These are phyloP conservation scores for Pichia sp. DNA, from an alignment of 1,139 yeast genomes.

Conservation along the genomic window DNA sequence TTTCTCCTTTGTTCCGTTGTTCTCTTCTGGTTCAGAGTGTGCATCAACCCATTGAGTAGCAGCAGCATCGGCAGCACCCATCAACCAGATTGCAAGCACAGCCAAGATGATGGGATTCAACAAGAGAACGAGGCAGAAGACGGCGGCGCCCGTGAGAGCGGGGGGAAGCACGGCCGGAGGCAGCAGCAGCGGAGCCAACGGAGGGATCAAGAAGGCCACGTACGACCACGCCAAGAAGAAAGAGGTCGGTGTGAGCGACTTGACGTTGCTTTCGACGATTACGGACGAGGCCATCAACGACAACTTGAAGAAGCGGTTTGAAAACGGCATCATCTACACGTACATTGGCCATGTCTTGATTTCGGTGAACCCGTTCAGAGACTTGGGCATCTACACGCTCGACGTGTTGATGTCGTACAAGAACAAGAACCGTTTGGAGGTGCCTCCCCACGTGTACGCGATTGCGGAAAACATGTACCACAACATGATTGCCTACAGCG, in stretches of 20 bases:
- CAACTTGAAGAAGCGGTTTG: slow-evolving; percentile 81
- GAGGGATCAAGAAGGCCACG: slow-evolving; percentile 70
- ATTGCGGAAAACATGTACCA: slow-evolving; percentile 97
- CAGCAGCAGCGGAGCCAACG: slow-evolving; percentile 27
- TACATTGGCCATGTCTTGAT: slow-evolving; percentile 86
- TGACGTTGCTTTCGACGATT: slow-evolving; percentile 82
- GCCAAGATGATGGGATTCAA: slow-evolving; percentile 21
- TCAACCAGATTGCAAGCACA: too few species aligned
- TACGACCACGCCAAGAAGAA: slow-evolving; percentile 86
- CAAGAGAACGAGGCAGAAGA: slow-evolving; percentile 55
- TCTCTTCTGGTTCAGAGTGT: too few species aligned
- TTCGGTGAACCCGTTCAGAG: slow-evolving; percentile 95
- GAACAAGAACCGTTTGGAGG: slow-evolving; percentile 91
- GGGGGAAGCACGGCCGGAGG: slow-evolving; percentile 29
- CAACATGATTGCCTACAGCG: slow-evolving; percentile 89
- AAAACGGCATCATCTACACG: slow-evolving; percentile 85
- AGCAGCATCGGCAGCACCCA: too few species aligned
- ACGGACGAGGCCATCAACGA: slow-evolving; percentile 92
- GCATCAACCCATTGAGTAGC: not conserved
- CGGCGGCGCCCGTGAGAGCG: slow-evolving; percentile 55
- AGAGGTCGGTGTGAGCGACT: slow-evolving; percentile 95
- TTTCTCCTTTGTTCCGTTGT: too few species aligned
- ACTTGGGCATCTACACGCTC: slow-evolving; percentile 88
- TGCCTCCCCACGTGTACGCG: slow-evolving; percentile 98
- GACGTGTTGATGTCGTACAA: slow-evolving; percentile 69